These are phyloP conservation scores for Pseudocercospora vitis DNA, from an alignment of 2,329 filamentous ascomycete genomes.

Conservation along the genomic window DNA sequence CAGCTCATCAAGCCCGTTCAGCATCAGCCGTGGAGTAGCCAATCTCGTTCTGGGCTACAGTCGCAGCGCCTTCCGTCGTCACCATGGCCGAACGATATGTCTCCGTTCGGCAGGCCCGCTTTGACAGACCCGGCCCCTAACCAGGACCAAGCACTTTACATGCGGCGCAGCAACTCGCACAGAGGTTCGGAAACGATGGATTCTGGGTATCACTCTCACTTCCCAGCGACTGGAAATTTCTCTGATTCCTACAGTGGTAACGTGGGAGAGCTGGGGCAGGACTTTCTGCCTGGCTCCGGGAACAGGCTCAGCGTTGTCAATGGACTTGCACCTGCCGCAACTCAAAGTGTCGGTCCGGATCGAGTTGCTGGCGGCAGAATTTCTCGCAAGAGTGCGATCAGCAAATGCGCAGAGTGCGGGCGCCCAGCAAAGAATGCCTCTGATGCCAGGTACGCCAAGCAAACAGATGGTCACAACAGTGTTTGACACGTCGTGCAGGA, in stretches of 20 bases:
- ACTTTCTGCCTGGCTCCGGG: conserved; percentile 1
- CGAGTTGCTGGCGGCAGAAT: background rate
- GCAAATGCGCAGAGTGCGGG: conserved; percentile 15
- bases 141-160: background rate
- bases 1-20: conserved; percentile 17
- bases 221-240: background rate
- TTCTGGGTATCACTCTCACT: conserved; percentile 24
- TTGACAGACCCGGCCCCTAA: conserved; percentile 17
- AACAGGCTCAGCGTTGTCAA: background rate
- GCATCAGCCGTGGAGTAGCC: conserved; percentile 14
- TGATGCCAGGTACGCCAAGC: conserved; percentile 24
- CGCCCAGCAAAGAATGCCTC: conserved; percentile 24
- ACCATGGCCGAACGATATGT: background rate
- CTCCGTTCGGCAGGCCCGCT: background rate
- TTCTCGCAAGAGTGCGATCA: conserved; percentile 3
- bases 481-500: conserved; percentile 52
- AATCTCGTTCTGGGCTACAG: background rate
- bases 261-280: conserved; percentile 13
- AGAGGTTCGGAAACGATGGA: conserved; percentile 11
- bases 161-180: background rate
- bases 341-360: conserved; percentile 16
- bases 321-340: background rate
- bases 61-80: background rate
- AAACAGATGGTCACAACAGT: background rate
- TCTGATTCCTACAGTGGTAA: conserved; percentile 14